Evolutionary conservation across 1,284 basidiomycete genomes (phyloP).

Genomic region (Xanthoconium separans): DNA sequence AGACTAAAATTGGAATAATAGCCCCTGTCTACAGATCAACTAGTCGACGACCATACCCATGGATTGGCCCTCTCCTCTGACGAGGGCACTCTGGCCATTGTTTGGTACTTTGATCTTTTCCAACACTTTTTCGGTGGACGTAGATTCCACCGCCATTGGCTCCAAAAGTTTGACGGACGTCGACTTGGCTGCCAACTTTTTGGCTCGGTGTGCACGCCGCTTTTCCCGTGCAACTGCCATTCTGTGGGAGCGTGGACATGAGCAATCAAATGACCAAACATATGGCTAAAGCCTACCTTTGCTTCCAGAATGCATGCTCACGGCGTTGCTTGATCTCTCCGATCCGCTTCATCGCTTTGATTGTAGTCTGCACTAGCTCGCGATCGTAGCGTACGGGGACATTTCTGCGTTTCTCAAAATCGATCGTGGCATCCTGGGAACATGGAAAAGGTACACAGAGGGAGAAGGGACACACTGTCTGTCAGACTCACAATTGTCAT

Average conservation of each 20-base stretch:
- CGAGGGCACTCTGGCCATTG: slow-evolving; percentile 69
- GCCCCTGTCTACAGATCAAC: slow-evolving; percentile 24
- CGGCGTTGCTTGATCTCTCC: slow-evolving; percentile 90
- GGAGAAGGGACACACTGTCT: neutral
- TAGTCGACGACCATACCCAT: slow-evolving; percentile 85
- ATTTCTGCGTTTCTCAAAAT: slow-evolving; percentile 99
- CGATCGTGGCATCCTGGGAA: slow-evolving; percentile 91
- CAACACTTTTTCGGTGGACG: slow-evolving; percentile 50
- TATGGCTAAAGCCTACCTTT: slow-evolving; percentile 56
- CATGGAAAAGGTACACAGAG: neutral
- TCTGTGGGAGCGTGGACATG: slow-evolving; percentile 39
- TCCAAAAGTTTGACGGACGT: slow-evolving; percentile 71
- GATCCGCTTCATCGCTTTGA: slow-evolving; percentile 96
- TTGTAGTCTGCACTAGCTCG: slow-evolving; percentile 90
- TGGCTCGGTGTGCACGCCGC: slow-evolving; percentile 64
- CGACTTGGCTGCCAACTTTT: slow-evolving; percentile 57
- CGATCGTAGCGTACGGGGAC: slow-evolving; percentile 98
- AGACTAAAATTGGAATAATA: slow-evolving; percentile 23
- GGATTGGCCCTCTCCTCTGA: slow-evolving; percentile 72
- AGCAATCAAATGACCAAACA: neutral
- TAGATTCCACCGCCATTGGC: slow-evolving; percentile 51
- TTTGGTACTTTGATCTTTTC: slow-evolving; percentile 81
- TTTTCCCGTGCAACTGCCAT: slow-evolving; percentile 81
- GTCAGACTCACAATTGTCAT: slow-evolving; percentile 87
- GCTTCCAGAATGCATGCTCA: slow-evolving; percentile 98